A percentile compares a stretch with the other conserved stretches of the same genome.
These are phyloP conservation scores for Hypoxylon sp. DNA, from an alignment of 2,329 filamentous ascomycete species.

Conservation along the genomic window DNA sequence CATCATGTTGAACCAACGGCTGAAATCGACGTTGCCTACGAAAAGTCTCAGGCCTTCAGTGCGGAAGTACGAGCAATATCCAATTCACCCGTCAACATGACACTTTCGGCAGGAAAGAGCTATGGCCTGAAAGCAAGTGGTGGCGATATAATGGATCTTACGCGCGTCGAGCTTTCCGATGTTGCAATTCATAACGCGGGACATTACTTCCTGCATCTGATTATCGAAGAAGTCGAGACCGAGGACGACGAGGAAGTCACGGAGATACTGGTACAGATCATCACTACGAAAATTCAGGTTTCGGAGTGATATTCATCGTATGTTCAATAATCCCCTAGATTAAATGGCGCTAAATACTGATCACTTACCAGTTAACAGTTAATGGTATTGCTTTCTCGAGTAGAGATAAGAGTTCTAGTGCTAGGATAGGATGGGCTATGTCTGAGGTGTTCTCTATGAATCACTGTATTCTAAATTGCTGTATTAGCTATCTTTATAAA, in stretches of 20 bases:
- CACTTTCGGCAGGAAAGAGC: not conserved
- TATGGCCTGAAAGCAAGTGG: not conserved
- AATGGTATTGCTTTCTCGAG: not conserved
- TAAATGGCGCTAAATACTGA: not conserved
- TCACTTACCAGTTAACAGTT: no score
- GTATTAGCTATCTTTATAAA: not conserved
- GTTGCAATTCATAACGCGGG: not conserved
- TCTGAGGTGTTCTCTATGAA: not conserved
- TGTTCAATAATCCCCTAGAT: not conserved
- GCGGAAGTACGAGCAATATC: not conserved
- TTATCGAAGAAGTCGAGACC: not conserved
- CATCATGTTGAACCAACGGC: not conserved
- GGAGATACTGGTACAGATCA: conserved; percentile 3
- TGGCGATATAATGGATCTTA: conserved; percentile 5
- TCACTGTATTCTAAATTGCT: not conserved
- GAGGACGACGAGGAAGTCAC: not conserved
- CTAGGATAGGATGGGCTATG: not conserved
- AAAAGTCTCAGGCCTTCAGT: not conserved
- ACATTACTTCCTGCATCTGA: conserved; percentile 7
- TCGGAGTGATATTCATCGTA: not conserved
- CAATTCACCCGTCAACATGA: not conserved
- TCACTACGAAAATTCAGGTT: conserved; percentile 1
- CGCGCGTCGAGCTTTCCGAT: not conserved
- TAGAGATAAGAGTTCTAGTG: not conserved
- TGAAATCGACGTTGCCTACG: not conserved